Base-by-base conservation (phyloP, 768 basidiomycete species). In the Ephemerocybe angulata region DNA sequence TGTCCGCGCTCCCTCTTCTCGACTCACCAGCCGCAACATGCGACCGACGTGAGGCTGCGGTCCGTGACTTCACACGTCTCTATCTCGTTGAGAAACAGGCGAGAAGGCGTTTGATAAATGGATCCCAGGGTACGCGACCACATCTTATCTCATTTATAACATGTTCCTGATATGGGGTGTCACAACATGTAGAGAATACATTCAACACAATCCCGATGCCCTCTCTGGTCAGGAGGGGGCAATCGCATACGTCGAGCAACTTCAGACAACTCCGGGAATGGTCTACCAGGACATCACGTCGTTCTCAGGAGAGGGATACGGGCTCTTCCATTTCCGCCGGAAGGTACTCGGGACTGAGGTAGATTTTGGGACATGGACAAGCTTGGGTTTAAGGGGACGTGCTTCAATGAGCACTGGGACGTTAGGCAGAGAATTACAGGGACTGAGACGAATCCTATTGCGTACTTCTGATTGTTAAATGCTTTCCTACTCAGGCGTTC, bases 321-420 rank as follows among this genome's bases (percentile, higher is more conserved):
- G 55, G 17, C 28, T 56, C 38, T 24, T 56, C 38, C 55, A 56
- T 29, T 56, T 40, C 24, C 22, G 37, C 3, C n/a, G 40, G 5
- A 52, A 25, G 50, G 25, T 40, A 11, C 19, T 19, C 13, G 21
- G 22, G 10, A 22, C 28, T 5, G 40, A 42, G 8, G 24, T 44
- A 27, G 42, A 44, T 44, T 28, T 41, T 12, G 52, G 41, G 40
- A 33, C n/a, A 53, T 44, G 52, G 52, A 52, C 24, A 27, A 37
- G 41, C 22, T 56, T 21, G n/a, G 50, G 30, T 56, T 56, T 29
- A 21, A 50, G 28, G 55, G 55, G 19, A 56, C 55, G 40, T 56
- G 55, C 48, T 50, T 56, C 38, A 38, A 43, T 25, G 55, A 56
- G 55, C 55, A 56, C 28, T 56, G 55, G 55, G 55, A 56, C 37